Base-by-base conservation (phyloP, 768 basidiomycete species). In the Suillus placidus region DNA sequence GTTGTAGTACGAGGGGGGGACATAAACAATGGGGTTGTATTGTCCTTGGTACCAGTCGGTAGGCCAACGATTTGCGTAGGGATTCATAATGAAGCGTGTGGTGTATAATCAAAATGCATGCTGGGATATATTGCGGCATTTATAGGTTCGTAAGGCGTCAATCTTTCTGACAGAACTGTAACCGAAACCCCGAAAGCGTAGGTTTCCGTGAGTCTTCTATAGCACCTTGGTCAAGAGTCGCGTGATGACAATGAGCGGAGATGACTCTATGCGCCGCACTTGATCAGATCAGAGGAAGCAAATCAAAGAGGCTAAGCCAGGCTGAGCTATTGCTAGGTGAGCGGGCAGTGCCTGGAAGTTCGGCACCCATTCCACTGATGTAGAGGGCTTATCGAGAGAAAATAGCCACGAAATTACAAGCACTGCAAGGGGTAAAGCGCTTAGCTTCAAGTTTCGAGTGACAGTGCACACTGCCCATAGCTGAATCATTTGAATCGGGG, bases 1-100 rank as follows among this genome's bases (percentile, higher is more conserved):
- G 18, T 55, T 64, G 57, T 64, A 64, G 34, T 70, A 71, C 13
- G 26, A 18, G 38, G 68, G 65, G 60, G 75, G 76, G 26, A 73
- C 42, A 45, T 75, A 78, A 45, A 78, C 66, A 34, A 72, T 71
- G 0, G 75, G 77, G 10, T 76, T 77, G 47, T 76, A 77, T 32
- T 66, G 64, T 16, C 72, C 67, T 47, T 68, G 75, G 62, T 72
- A 71, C 67, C 70, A 76, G 32, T 34, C 34, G 9, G 30, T 58
- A 23, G 73, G 67, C 51, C 64, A 65, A 10, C 37, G 65, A 42
- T 69, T 71, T 35, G 54, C 40, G 57, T 69, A 77, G 1, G 71
- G 74, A 69, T 74, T 66, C 75, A 76, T 76, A 60, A 4, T 10
- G 0, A 16, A 40, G 9, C 58, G 47, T 45, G 60, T 35, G 42